These are phyloP conservation scores for Hymenoscyphus infarciens DNA, from an alignment of 2,329 filamentous ascomycete genomes.

Conservation along the genomic window DNA sequence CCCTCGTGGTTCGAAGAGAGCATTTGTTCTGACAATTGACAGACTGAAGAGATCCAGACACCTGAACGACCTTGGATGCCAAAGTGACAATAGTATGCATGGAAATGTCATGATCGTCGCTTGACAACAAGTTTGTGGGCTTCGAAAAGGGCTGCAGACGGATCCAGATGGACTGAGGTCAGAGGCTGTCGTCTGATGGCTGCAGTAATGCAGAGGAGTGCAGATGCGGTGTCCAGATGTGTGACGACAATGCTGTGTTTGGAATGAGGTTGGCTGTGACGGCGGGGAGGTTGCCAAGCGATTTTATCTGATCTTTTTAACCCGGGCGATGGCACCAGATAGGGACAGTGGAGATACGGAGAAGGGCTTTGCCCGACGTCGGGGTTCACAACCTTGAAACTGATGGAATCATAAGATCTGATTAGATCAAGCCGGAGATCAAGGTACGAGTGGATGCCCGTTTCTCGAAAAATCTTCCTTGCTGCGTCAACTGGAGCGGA, in stretches of 20 bases:
- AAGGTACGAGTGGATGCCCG: neutral
- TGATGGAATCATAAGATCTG: neutral
- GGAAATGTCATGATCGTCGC: slow-evolving; percentile 1
- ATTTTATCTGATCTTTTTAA: slow-evolving; percentile 25
- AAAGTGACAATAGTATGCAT: neutral
- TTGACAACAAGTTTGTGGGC: neutral
- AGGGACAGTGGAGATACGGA: neutral
- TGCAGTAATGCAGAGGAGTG: neutral
- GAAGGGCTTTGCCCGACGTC: slow-evolving; percentile 1
- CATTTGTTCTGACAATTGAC: neutral
- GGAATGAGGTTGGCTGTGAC: neutral
- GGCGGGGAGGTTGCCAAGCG: slow-evolving; percentile 11
- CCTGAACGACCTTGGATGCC: neutral
- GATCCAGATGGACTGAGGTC: neutral
- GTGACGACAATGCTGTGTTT: neutral
- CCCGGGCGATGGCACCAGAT: neutral
- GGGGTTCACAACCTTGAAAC: neutral
- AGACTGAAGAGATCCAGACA: neutral
- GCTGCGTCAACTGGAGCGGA: neutral
- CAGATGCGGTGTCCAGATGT: slow-evolving; percentile 1
- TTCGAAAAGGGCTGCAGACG: neutral
- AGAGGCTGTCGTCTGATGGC: neutral
- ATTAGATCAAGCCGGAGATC: slow-evolving; percentile 2
- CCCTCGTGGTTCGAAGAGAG: neutral
- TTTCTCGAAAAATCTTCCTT: neutral